phyloP scores from a whole-genome alignment of 495 filamentous ascomycete genomes.

The Rostrohypoxylon terebratum region DNA sequence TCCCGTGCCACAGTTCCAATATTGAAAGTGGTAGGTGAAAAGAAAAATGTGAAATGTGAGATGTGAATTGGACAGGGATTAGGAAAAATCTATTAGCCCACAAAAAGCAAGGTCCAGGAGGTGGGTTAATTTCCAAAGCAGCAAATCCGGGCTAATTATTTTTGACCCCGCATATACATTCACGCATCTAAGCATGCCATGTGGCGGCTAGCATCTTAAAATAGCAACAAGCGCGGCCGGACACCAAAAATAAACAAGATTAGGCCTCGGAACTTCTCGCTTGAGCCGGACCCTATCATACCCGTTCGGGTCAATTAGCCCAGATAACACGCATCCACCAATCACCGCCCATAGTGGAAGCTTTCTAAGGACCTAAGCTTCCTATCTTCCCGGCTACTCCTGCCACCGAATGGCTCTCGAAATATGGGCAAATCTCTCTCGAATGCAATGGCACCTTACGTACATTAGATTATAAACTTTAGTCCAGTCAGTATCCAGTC shows the following conservation, averaged over 20 bases:
- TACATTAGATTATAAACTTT: neutral
- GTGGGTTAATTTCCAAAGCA: constrained; percentile 41
- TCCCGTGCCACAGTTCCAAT: neutral
- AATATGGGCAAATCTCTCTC: constrained; percentile 35
- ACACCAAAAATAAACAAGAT: constrained; percentile 36
- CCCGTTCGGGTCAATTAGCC: constrained; percentile 40
- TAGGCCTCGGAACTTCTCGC: constrained; percentile 22
- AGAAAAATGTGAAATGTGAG: neutral
- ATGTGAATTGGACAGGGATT: constrained; percentile 8
- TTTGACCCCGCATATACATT: neutral
- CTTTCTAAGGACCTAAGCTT: neutral
- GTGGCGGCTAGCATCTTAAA: constrained; percentile 38
- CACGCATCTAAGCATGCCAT: neutral
- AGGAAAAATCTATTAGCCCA: constrained; percentile 28
- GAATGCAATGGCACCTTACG: constrained; percentile 26
- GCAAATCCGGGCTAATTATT: constrained; percentile 29
- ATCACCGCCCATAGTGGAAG: constrained; percentile 25
- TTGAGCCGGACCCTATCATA: constrained; percentile 24
- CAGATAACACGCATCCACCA: constrained; percentile 23
- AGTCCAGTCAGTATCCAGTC: no score
- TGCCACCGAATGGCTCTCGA: constrained; percentile 17
- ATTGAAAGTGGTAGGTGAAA: neutral
- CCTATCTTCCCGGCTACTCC: neutral
- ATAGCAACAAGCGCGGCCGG: constrained; percentile 45
- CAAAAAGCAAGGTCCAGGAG: constrained; percentile 9